Evolutionary conservation across 768 basidiomycete genomes (phyloP).

Genomic region (Candolleomyces efflorescens): DNA sequence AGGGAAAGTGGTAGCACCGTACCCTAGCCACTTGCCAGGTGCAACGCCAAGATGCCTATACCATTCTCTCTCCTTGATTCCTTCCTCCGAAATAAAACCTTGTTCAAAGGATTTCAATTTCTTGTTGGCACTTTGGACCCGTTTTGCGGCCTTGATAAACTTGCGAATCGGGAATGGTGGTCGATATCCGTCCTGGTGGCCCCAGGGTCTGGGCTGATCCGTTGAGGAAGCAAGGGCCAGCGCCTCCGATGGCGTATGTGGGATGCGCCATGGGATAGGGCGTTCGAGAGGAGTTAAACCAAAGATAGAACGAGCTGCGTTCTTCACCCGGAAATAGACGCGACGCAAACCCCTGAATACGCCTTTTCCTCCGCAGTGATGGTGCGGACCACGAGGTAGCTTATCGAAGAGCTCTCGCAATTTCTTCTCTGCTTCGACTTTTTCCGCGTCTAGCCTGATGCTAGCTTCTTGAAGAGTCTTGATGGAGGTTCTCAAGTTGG

Average conservation of each 20-base stretch:
- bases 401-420: slow-evolving; percentile 44
- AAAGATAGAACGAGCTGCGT: neutral
- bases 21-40: slow-evolving; percentile 77
- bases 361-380: slow-evolving; percentile 15
- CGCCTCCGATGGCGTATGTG: slow-evolving; percentile 2
- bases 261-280: neutral
- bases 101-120: slow-evolving; percentile 63
- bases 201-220: neutral
- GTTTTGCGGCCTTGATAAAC: slow-evolving; percentile 47
- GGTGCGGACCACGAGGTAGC: slow-evolving; percentile 19
- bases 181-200: neutral
- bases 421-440: slow-evolving; percentile 46
- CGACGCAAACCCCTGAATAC: neutral
- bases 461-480: slow-evolving; percentile 46
- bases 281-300: neutral
- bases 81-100: slow-evolving; percentile 68
- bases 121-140: slow-evolving; percentile 51
- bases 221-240: slow-evolving; percentile 10
- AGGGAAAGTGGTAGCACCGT: slow-evolving; percentile 84
- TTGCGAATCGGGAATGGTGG: slow-evolving; percentile 2
- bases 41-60: slow-evolving; percentile 76
- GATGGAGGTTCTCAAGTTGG: slow-evolving; percentile 43
- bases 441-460: slow-evolving; percentile 54
- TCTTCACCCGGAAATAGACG: neutral
- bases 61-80: slow-evolving; percentile 76